Percentiles rank a stretch among this genome's conserved stretches.
These are phyloP conservation scores for Stagonosporopsis chrysanthemi DNA, from an alignment of 2,329 filamentous ascomycete species.

Conservation along the genomic window DNA sequence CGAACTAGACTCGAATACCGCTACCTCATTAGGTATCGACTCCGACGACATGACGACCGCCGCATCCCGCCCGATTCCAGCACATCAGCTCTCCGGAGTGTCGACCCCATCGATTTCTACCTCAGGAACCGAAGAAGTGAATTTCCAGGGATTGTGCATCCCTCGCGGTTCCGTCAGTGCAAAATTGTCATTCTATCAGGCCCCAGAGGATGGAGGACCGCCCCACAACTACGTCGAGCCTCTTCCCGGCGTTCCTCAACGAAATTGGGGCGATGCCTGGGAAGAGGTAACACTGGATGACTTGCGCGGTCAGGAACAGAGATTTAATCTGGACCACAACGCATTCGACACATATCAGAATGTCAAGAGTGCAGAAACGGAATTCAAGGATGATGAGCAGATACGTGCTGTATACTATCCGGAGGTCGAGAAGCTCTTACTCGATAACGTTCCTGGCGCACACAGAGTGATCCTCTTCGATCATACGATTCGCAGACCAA, in stretches of 20 bases:
- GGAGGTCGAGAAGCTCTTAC: slow-evolving; percentile 76
- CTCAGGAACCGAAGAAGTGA: slow-evolving; percentile 38
- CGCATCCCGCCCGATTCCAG: slow-evolving; percentile 51
- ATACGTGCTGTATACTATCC: slow-evolving; percentile 82
- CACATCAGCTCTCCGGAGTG: slow-evolving; percentile 49
- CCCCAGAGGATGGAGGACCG: slow-evolving; percentile 37
- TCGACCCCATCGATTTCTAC: slow-evolving; percentile 34
- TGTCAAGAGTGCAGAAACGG: slow-evolving; percentile 63
- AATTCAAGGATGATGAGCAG: slow-evolving; percentile 72
- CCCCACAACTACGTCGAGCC: slow-evolving; percentile 65
- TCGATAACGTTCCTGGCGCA: slow-evolving; percentile 71
- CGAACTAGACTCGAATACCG: not conserved
- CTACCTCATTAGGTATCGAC: not conserved
- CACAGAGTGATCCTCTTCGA: slow-evolving; percentile 79
- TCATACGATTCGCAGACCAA: slow-evolving; percentile 81
- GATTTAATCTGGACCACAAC: slow-evolving; percentile 73
- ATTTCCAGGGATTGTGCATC: slow-evolving; percentile 42
- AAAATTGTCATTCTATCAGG: slow-evolving; percentile 40
- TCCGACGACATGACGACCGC: slow-evolving; percentile 53
- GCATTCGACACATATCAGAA: slow-evolving; percentile 73
- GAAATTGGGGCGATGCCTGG: slow-evolving; percentile 65
- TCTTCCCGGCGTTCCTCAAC: slow-evolving; percentile 67
- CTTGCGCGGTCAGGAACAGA: slow-evolving; percentile 72
- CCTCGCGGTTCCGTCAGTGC: slow-evolving; percentile 38
- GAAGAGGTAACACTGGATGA: slow-evolving; percentile 71